Base-by-base conservation (phyloP, 305 asterid species). In the Rubia balearica region DNA sequence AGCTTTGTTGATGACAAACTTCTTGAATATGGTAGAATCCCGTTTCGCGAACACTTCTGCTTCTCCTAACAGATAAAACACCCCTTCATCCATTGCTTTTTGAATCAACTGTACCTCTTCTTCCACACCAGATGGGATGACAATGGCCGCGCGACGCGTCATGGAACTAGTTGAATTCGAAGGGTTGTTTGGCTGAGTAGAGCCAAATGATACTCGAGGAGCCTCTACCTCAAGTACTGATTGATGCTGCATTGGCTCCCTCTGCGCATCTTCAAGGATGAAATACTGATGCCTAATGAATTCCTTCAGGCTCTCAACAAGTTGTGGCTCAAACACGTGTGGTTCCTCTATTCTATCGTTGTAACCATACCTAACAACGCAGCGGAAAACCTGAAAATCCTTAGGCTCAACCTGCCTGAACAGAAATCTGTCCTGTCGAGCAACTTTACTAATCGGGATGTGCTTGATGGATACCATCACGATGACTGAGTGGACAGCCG, bases 351-450 rank as follows among this genome's bases (percentile, higher is more conserved):
- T 85, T 7, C 19, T 21, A 63, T 91, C 96, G 40, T 87, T 91
- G 86, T 91, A 91, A 1, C 95, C 96, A 21, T 86, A 89, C 13
- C 97, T 79, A 22, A 83, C 96, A 0, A 87, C 90, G 43, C 97
- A 91, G 0, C 91, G 88, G 61, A 81, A 91, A 2, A 86, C 69
- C 60, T 81, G 59, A 71, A 79, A 83, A 0, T 85, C 91, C 61
- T 60, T 81, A 0, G 91, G 91, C 74, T 86, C 88, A 11, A 91
- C 85, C 53, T 79, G 85, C 10, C 92, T 75, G 74, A 91, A 91
- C 51, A 91, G 73, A 71, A 89, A 91, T 0, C 95, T 83, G 78
- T 91, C 97, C 64, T 84, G 82, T 17, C 56, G 3, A 0, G 71
- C 71, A 5, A 91, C 88, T 80, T 79, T 85, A 59, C 92, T 87